These are phyloP conservation scores for Wakefieldia striispora DNA, from an alignment of 768 basidiomycete genomes.

Conservation along the genomic window DNA sequence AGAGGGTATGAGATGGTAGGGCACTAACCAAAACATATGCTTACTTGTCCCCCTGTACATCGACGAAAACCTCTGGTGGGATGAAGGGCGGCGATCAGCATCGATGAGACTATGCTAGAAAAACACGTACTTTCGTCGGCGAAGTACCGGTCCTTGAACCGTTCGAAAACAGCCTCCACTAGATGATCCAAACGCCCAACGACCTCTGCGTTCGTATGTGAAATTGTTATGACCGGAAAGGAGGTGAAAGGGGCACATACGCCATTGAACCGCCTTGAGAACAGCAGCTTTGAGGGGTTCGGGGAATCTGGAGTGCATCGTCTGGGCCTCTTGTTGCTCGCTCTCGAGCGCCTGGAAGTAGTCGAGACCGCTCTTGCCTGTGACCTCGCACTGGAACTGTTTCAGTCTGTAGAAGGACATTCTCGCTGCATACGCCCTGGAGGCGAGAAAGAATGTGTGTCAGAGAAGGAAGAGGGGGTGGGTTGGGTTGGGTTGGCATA, in stretches of 20 bases:
- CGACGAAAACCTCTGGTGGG: constrained; percentile 76
- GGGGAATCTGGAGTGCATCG: constrained; percentile 89
- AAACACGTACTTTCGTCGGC: constrained; percentile 75
- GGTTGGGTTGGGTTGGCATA: constrained; percentile 41
- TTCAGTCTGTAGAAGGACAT: constrained; percentile 94
- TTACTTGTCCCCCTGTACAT: constrained; percentile 84
- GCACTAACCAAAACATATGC: constrained; percentile 19
- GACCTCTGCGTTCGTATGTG: constrained; percentile 63
- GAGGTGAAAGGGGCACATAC: constrained; percentile 53
- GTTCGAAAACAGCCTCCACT: constrained; percentile 92
- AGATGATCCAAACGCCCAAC: constrained; percentile 94
- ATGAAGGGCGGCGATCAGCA: constrained; percentile 16
- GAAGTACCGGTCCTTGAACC: constrained; percentile 96
- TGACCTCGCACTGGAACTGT: constrained; percentile 97
- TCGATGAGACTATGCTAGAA: constrained; percentile 4
- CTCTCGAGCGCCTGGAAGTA: constrained; percentile 94
- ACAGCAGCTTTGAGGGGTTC: constrained; percentile 90
- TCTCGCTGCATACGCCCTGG: constrained; percentile 78
- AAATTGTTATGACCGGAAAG: constrained; percentile 10
- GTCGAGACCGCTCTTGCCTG: constrained; percentile 89
- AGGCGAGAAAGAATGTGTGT: constrained; percentile 12
- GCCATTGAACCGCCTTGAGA: constrained; percentile 93
- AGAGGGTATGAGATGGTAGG: constrained; percentile 16
- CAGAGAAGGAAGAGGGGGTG: constrained; percentile 26
- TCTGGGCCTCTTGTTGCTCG: constrained; percentile 85